A percentile compares a stretch with the other conserved stretches of the same genome.
Conservation (phyloP, 2,329 filamentous ascomycete genomes). For the Botrytis cinerea region DNA sequence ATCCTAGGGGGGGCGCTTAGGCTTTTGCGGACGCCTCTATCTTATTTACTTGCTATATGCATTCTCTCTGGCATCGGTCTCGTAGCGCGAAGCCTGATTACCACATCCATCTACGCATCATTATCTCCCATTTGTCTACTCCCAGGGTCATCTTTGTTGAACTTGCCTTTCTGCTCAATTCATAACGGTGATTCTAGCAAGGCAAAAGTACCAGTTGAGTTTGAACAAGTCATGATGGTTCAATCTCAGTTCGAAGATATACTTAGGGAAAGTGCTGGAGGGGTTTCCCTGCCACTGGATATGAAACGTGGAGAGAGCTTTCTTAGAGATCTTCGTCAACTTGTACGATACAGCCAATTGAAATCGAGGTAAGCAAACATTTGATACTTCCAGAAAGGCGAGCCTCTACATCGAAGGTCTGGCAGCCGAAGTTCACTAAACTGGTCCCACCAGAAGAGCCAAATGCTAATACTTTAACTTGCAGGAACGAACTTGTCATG, state of each 20-base stretch:
- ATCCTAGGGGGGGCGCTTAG: slow-evolving; percentile 60
- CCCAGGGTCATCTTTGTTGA: slow-evolving; percentile 62
- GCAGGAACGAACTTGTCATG: slow-evolving; percentile 68
- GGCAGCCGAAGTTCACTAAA: background rate
- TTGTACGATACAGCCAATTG: slow-evolving; percentile 70
- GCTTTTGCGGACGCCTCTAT: slow-evolving; percentile 65
- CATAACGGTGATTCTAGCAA: slow-evolving; percentile 32
- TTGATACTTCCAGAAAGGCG: background rate
- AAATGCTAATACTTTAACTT: slow-evolving; percentile 12
- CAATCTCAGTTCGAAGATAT: slow-evolving; percentile 78
- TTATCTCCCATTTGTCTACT: slow-evolving; percentile 70
- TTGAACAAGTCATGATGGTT: slow-evolving; percentile 72
- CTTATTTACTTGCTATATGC: slow-evolving; percentile 61
- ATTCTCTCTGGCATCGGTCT: slow-evolving; percentile 60
- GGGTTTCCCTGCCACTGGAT: slow-evolving; percentile 69
- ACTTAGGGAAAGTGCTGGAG: slow-evolving; percentile 65
- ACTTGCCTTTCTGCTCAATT: slow-evolving; percentile 63
- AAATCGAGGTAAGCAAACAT: slow-evolving; percentile 48
- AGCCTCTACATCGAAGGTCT: background rate
- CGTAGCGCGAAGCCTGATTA: slow-evolving; percentile 62
- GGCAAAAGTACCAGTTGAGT: slow-evolving; percentile 51
- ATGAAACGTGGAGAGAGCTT: slow-evolving; percentile 78
- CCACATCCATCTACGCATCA: slow-evolving; percentile 59
- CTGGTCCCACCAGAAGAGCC: background rate
- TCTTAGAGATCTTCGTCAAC: slow-evolving; percentile 71